A percentile compares a stretch with the other conserved stretches of the same genome.
Conservation (phyloP, 352 stramenopile genomes). For the Globisporangium cystogenes region DNA sequence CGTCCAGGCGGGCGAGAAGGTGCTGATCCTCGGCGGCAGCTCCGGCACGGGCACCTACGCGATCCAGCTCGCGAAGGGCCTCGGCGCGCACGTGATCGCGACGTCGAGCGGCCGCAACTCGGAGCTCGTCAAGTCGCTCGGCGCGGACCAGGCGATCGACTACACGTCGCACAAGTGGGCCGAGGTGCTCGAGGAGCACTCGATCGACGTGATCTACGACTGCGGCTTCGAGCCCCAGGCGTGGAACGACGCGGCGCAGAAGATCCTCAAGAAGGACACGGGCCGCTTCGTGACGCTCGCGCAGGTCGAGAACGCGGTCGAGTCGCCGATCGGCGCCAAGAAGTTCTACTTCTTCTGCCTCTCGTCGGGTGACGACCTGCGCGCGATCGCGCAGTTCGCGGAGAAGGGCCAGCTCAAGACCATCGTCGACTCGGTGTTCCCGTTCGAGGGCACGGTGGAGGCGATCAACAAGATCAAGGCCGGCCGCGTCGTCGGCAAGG, state of each 20-base stretch:
- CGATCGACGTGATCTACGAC: conserved; percentile 19
- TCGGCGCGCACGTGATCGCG: conserved; percentile 48
- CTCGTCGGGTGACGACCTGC: neutral
- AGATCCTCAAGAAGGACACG: conserved; percentile 18
- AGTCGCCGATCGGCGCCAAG: conserved; percentile 39
- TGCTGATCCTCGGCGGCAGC: conserved; percentile 41
- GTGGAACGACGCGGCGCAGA: conserved; percentile 25
- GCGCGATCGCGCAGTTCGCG: neutral
- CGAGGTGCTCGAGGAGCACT: conserved; percentile 11
- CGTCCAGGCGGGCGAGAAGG: conserved; percentile 16
- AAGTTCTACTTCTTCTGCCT: neutral
- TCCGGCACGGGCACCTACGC: conserved; percentile 34
- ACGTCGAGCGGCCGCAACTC: conserved; percentile 51
- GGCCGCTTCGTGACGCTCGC: conserved; percentile 26
- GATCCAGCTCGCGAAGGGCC: conserved; percentile 39
- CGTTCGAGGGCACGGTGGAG: conserved; percentile 3
- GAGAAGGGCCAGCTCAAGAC: conserved; percentile 2
- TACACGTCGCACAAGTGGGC: conserved; percentile 33
- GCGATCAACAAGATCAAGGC: conserved; percentile 2
- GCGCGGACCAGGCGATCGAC: conserved; percentile 37
- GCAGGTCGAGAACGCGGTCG: conserved; percentile 20
- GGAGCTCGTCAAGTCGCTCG: conserved; percentile 31
- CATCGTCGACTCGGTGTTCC: neutral
- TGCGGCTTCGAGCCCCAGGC: conserved; percentile 18
- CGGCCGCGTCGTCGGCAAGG: conserved; percentile 1